phyloP scores from a whole-genome alignment of 1,284 basidiomycete species.

The Cryptococcus jaspeensis region DNA sequence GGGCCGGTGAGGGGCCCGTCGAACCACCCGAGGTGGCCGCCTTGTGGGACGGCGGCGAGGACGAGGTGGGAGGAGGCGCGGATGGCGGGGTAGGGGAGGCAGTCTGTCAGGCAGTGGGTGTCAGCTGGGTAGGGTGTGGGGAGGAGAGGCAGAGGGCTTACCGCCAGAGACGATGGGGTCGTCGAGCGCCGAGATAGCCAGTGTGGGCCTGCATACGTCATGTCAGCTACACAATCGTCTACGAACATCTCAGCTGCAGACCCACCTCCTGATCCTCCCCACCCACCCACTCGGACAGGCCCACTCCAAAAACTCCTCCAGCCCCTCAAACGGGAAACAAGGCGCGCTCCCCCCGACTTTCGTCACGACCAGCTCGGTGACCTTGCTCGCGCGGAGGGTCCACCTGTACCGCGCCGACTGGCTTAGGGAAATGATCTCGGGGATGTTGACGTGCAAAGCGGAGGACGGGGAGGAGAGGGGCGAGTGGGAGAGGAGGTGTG shows the following conservation, averaged over 20 bases:
- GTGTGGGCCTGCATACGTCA: slow-evolving; percentile 47
- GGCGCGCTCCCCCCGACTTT: slow-evolving; percentile 26
- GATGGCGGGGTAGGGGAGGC: slow-evolving; percentile 56
- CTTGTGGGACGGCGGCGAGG: slow-evolving; percentile 68
- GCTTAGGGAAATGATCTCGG: slow-evolving; percentile 22
- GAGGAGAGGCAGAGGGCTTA: slow-evolving; percentile 3
- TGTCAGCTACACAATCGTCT: not conserved
- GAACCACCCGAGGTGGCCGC: slow-evolving; percentile 94
- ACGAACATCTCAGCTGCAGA: not conserved
- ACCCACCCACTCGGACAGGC: slow-evolving; percentile 49
- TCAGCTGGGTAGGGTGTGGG: not conserved
- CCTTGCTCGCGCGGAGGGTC: slow-evolving; percentile 23
- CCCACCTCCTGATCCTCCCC: slow-evolving; percentile 29
- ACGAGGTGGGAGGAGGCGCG: slow-evolving; percentile 64
- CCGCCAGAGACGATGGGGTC: slow-evolving; percentile 74
- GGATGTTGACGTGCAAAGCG: slow-evolving; percentile 20
- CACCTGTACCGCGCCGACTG: slow-evolving; percentile 13
- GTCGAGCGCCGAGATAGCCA: slow-evolving; percentile 80
- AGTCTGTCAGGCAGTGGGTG: slow-evolving; percentile 11
- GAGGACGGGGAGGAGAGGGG: slow-evolving; percentile 19
- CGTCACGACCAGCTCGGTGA: slow-evolving; percentile 24
- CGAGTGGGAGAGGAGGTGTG: slow-evolving; percentile 19
- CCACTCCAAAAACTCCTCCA: slow-evolving; percentile 24
- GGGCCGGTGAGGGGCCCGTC: slow-evolving; percentile 50
- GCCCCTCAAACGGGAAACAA: slow-evolving; percentile 24